phyloP scores from a whole-genome alignment of 2,329 filamentous ascomycete genomes.

The Colletotrichum salicis region DNA sequence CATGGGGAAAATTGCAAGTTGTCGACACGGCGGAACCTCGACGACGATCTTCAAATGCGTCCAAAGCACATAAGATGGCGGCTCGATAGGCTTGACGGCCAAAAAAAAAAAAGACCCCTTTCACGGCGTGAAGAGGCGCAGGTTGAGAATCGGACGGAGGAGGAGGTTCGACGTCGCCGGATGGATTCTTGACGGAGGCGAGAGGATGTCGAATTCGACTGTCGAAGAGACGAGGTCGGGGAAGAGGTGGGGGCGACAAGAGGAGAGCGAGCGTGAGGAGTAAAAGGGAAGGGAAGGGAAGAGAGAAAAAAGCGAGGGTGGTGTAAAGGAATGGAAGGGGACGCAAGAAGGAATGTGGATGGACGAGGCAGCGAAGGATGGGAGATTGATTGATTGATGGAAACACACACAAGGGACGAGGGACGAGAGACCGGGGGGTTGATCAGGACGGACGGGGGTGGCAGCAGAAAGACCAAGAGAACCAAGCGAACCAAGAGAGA shows the following conservation, averaged over 20 bases:
- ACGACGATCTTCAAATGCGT: slow-evolving; percentile 24
- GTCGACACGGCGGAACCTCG: slow-evolving; percentile 23
- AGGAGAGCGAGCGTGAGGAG: slow-evolving; percentile 35
- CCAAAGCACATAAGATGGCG: slow-evolving; percentile 20
- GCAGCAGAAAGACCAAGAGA: slow-evolving; percentile 12
- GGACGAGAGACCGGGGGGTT: slow-evolving; percentile 10
- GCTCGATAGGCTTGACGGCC: slow-evolving; percentile 1
- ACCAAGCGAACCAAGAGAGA: neutral
- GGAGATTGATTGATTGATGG: slow-evolving; percentile 38
- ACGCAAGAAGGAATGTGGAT: slow-evolving; percentile 38
- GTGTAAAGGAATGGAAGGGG: slow-evolving; percentile 37
- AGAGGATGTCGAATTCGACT: slow-evolving; percentile 31
- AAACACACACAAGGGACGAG: slow-evolving; percentile 36
- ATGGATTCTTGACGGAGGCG: slow-evolving; percentile 37
- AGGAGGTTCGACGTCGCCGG: slow-evolving; percentile 33
- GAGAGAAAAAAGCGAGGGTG: slow-evolving; percentile 31
- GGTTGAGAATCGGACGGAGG: slow-evolving; percentile 34
- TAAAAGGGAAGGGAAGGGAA: slow-evolving; percentile 28
- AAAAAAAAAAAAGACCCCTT: neutral
- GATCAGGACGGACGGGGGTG: slow-evolving; percentile 21
- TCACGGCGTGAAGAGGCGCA: slow-evolving; percentile 13
- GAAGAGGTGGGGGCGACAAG: slow-evolving; percentile 25
- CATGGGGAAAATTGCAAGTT: slow-evolving; percentile 33
- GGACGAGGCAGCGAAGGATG: slow-evolving; percentile 34
- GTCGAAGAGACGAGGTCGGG: slow-evolving; percentile 32